Percentiles rank a stretch among this genome's conserved stretches.
Conservation (phyloP, 805 yeast genomes). For the Myxozyma neotropica region DNA sequence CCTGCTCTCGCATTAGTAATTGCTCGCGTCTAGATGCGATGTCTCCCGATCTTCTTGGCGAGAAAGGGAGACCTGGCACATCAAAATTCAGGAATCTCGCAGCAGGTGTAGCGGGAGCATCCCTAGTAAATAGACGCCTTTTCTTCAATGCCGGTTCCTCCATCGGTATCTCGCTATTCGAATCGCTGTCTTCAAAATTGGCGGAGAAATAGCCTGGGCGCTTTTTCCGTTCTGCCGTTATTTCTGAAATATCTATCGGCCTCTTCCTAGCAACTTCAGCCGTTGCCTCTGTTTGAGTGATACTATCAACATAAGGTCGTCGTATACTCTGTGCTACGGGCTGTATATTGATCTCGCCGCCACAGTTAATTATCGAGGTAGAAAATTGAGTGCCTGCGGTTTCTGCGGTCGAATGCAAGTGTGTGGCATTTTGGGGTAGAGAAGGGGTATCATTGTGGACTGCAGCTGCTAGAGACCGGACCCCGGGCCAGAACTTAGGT, state of each 20-base stretch:
- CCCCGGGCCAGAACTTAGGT: slow-evolving; percentile 15
- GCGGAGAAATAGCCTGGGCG: slow-evolving; percentile 44
- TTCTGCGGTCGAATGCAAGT: background rate
- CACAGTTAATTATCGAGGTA: background rate
- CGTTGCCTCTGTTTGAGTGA: slow-evolving; percentile 8
- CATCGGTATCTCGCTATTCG: slow-evolving; percentile 34
- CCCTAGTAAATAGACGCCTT: slow-evolving; percentile 23
- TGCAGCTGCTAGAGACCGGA: background rate
- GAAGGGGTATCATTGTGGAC: background rate
- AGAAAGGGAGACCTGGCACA: slow-evolving; percentile 1
- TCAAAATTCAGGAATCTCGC: slow-evolving; percentile 1
- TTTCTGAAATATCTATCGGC: slow-evolving; percentile 35
- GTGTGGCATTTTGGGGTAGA: background rate
- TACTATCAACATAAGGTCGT: slow-evolving; percentile 21
- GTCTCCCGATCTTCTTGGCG: slow-evolving; percentile 14
- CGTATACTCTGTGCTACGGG: background rate
- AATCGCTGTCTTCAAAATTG: slow-evolving; percentile 41
- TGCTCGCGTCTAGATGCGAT: slow-evolving; percentile 25
- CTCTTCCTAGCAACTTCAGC: slow-evolving; percentile 14
- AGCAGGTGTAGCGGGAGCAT: background rate
- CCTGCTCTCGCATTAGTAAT: slow-evolving; percentile 18
- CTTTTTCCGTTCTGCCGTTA: slow-evolving; percentile 37
- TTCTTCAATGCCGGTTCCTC: slow-evolving; percentile 30
- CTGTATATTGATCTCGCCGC: background rate
- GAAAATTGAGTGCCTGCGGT: background rate